Percentiles rank a stretch among this genome's conserved stretches.
Evolutionary conservation across 306 rosid genomes (phyloP).

Genomic region (Malus asiatica): DNA sequence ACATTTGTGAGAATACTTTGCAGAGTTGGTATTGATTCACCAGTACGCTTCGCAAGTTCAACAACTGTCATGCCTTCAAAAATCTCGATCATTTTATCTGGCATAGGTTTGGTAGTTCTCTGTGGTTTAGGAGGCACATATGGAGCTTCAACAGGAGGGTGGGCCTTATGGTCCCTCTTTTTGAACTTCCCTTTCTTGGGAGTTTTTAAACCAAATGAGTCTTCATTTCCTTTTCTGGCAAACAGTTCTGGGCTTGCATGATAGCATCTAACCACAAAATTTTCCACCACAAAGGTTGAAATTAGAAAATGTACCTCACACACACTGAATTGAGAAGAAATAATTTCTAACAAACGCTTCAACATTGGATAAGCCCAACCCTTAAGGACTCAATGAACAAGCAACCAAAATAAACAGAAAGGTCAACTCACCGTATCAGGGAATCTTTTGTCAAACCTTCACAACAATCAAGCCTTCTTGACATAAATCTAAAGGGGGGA

Average conservation of each 20-base stretch:
- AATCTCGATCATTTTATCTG: slow-evolving; percentile 67
- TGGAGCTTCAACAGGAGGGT: slow-evolving; percentile 75
- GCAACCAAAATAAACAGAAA: neutral
- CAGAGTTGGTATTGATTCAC: slow-evolving; percentile 51
- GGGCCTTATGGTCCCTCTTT: slow-evolving; percentile 38
- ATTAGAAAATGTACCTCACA: neutral
- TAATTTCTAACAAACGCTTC: neutral
- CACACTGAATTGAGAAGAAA: neutral
- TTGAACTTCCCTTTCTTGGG: slow-evolving; percentile 58
- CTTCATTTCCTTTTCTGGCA: slow-evolving; percentile 39
- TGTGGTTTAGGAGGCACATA: slow-evolving; percentile 53
- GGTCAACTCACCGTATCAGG: slow-evolving; percentile 44
- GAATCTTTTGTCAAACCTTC: slow-evolving; percentile 31
- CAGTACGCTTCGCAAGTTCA: slow-evolving; percentile 78
- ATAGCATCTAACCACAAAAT: slow-evolving; percentile 41
- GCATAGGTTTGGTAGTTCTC: slow-evolving; percentile 33
- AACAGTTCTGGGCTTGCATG: slow-evolving; percentile 49
- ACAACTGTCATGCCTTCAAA: slow-evolving; percentile 83
- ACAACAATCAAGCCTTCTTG: slow-evolving; percentile 16
- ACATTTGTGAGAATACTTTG: slow-evolving; percentile 62
- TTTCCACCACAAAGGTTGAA: neutral
- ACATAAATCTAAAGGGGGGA: slow-evolving; percentile 22
- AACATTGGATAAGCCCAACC: neutral
- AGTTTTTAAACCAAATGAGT: slow-evolving; percentile 49
- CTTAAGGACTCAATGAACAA: neutral